Base-by-base conservation (phyloP, 106 monocot genomes). In the Dioscorea dumetorum region DNA sequence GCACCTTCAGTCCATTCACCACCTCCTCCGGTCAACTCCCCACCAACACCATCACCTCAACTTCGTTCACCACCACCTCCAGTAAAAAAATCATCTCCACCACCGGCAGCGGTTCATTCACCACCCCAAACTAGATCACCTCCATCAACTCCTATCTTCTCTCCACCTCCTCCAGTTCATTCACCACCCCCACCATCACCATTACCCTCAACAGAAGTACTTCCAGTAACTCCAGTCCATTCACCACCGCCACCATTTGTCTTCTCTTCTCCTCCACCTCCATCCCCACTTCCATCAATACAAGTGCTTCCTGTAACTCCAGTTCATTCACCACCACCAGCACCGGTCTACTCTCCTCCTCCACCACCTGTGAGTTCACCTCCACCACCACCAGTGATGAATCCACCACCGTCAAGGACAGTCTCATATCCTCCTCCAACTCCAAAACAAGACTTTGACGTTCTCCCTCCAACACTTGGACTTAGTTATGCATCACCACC, bases 391-490 rank as follows among this genome's bases (percentile, higher is more conserved):
- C n/a, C n/a, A n/a, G n/a, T n/a, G n/a, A 20, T 24, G 9, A 20
- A 20, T 28, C 28, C 28, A 28, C 28, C 28, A 28, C 28, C 28
- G 3, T 28, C 28, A 28, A 28, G 28, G 28, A 28, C 28, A 28
- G 28, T 1, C 1, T 28, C 28, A 28, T 28, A 28, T 28, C 28
- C 28, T 28, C 28, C 28, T 28, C 28, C 28, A 28, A 28, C 28
- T 28, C 28, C 28, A 28, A 28, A 28, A 28, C 28, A 28, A 28
- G 28, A 28, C 28, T 13, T 10, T 24, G 60, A 24, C 9, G 22
- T 60, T 8, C 60, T 60, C 60, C 60, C 60, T 11, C 60, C 60
- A 21, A 60, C 60, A 22, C 23, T 60, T 24, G 60, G 60, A 60
- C 28, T 60, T 1, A 24, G 8, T 15, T 60, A 60, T 24, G 60